Evolutionary conservation across 305 asterid species (phyloP), one percentile per base, ranked within the genome.

Genomic region (Vinca major): DNA sequence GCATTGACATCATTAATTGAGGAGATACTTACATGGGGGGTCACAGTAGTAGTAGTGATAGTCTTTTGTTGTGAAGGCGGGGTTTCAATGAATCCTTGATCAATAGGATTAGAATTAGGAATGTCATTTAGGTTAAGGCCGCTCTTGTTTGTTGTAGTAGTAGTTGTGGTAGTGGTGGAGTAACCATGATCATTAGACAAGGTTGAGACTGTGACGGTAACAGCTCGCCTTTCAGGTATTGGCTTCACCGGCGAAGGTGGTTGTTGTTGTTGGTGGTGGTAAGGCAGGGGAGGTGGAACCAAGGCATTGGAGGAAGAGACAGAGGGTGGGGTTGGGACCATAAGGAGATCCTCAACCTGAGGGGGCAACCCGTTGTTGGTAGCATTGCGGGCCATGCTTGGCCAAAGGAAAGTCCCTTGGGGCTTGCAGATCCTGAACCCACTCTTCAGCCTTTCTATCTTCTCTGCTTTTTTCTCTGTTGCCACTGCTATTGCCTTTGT

Each of bases 371-470:
- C 50, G 69, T 67, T 76, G 50, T 17, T 75, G 17, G 75, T 74
- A 65, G 72, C 71, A 77, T 77, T 77, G 45, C 75, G 77, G 78
- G 76, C 87, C 96, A 86, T 86, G 86, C 83, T 85, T 55, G 98
- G 97, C 98, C 98, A 92, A 3, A 85, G 90, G 78, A 92, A 92
- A 55, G 92, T 88, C 67, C 97, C 98, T 79, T 90, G 91, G 45
- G 98, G 98, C 60, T 84, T 92, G 85, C 97, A 90, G 78, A 90
- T 78, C 75, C 95, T 88, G 95, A 92, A 92, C 41, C 97, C 98
- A 74, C 98, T 92, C 87, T 87, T 92, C 60, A 88, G 87, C 88
- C 96, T 88, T 78, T 86, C 79, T 48, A 88, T 84, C 81, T 80
- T 90, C 56, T 88, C 97, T 80, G 94, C 97, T 73, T 92, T 90